Base-by-base conservation (phyloP, 345 rosid species). In the Citrus maxima region DNA sequence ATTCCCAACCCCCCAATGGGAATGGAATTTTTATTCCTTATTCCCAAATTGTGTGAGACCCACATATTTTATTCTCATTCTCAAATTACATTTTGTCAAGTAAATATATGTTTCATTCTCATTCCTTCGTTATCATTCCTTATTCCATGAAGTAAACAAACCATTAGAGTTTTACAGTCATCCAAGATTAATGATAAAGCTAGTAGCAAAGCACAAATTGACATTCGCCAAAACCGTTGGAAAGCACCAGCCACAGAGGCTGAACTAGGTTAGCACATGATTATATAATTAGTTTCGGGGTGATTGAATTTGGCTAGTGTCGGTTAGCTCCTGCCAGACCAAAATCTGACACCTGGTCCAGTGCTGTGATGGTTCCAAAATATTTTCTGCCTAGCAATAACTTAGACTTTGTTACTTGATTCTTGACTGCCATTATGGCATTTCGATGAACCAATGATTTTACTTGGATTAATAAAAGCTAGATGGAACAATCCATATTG, bases 121-220 rank as follows among this genome's bases (percentile, higher is more conserved):
- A 28, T 28, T 28, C 0, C 2, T 28, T 28, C 0, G 2, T 28
- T 28, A 28, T 28, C 0, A 28, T 28, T 28, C 0, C 2, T 0
- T 2, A 28, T 28, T 28, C 2, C 2, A 28, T 28, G 28, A 28
- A 28, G 0, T 28, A 28, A 28, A 28, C 28, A 28, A 2, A 28
- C 28, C 28, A 2, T 0, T 60, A 61, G 67, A 62, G 21, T 12
- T 27, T 3, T 2, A 8, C 4, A 0, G 8, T 62, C 30, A 10
- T 8, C 16, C 22, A 25, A 70, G 37, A 70, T 25, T 70, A 12
- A 54, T 54, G 62, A 54, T 32, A 54, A 46, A 1, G 51, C 51
- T 12, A 13, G 5, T 3, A 54, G 40, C 38, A 54, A 54, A 51
- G 24, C 25, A 71, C 18, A 28, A 4, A 71, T 30, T 24, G 22